These are phyloP conservation scores for Astrocystis sublimbata DNA, from an alignment of 495 filamentous ascomycete genomes.

Conservation along the genomic window DNA sequence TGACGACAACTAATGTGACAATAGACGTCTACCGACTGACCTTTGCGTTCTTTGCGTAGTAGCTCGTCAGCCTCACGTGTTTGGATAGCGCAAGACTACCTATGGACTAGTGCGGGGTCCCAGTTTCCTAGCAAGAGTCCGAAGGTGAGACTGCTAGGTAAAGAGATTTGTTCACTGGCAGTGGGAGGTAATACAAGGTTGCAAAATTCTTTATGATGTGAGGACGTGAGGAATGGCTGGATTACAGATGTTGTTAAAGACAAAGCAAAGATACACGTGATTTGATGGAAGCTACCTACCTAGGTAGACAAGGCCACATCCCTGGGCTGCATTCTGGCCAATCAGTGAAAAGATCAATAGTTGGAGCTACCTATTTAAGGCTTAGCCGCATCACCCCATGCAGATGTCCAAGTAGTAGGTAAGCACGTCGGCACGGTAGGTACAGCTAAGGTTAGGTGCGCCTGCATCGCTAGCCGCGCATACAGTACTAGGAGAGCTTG, in stretches of 20 bases:
- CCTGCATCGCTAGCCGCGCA: no score
- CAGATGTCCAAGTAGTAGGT: background rate
- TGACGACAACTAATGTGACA: background rate
- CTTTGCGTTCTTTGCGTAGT: background rate
- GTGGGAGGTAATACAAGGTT: background rate
- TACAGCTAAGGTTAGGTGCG: no score
- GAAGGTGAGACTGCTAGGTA: background rate
- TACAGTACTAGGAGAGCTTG: no score
- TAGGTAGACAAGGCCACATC: background rate
- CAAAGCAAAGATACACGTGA: constrained; percentile 18
- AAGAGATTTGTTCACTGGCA: background rate
- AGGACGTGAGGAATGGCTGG: background rate
- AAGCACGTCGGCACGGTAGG: no score
- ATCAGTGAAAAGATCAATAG: no score
- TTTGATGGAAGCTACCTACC: no score
- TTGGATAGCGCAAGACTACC: background rate
- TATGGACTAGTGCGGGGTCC: background rate
- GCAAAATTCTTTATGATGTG: background rate
- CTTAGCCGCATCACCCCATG: background rate
- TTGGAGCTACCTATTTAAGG: background rate
- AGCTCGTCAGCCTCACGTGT: background rate
- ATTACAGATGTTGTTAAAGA: constrained; percentile 6
- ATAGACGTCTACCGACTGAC: background rate
- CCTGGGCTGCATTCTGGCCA: no score
- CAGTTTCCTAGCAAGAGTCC: background rate